Conservation (phyloP, 176 grass and related monocot species). For the Pharus latifolius region DNA sequence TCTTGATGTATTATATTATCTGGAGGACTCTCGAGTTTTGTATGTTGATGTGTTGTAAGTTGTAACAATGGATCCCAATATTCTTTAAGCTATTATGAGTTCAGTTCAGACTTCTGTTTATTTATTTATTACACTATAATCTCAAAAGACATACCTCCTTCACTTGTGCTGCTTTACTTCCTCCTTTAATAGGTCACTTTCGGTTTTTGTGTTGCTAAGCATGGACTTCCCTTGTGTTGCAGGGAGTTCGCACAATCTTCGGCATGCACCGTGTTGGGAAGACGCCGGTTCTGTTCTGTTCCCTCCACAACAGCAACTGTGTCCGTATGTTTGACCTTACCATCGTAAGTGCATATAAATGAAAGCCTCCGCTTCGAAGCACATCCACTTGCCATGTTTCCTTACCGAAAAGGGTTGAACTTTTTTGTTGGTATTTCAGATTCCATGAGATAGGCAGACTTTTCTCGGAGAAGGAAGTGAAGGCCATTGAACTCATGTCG, state of each 20-base stretch:
- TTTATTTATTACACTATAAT: no score
- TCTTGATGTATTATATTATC: no score
- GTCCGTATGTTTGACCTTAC: conserved; percentile 23
- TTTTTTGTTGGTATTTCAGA: background rate
- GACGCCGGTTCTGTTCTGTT: conserved; percentile 31
- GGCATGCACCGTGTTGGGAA: conserved; percentile 38
- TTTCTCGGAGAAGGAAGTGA: conserved; percentile 18
- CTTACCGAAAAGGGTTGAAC: background rate
- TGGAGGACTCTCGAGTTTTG: no score
- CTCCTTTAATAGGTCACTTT: background rate
- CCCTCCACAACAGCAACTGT: conserved; percentile 31
- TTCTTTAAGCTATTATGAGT: no score
- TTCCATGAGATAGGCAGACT: conserved; percentile 10
- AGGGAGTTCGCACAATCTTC: conserved; percentile 39
- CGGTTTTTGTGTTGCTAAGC: background rate
- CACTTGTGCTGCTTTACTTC: background rate
- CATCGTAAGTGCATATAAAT: conserved; percentile 31
- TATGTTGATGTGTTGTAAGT: no score
- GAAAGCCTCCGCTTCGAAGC: background rate
- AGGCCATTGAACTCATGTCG: conserved; percentile 36
- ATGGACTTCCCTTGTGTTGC: background rate
- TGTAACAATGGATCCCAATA: no score
- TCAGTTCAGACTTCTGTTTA: no score
- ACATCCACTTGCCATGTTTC: background rate
- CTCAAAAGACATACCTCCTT: no score